Evolutionary conservation across 805 yeast species (phyloP).

Genomic region (Sugiyamaella lignohabitans): DNA sequence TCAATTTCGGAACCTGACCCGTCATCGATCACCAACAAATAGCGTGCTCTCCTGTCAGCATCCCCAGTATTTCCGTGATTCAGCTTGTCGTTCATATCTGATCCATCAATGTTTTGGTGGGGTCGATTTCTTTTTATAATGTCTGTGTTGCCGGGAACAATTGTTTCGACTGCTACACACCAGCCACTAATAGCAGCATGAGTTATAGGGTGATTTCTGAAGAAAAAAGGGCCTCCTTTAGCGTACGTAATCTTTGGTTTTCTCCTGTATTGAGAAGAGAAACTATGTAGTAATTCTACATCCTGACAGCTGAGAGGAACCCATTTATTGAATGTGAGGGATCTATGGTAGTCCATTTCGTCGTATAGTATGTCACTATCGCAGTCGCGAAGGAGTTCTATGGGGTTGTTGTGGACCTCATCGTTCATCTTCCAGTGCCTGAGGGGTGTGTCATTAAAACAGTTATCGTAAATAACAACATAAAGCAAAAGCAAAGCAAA

Average conservation of each 20-base stretch:
- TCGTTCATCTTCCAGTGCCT: no score
- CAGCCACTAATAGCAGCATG: constrained; percentile 15
- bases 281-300: constrained; percentile 7
- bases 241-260: not conserved
- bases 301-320: constrained; percentile 19
- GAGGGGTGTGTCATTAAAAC: no score
- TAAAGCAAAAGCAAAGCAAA: no score
- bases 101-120: not conserved
- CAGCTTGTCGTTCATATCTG: not conserved
- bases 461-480: no score
- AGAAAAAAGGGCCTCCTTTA: constrained; percentile 17
- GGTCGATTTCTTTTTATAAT: no score
- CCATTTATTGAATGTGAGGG: constrained; percentile 20
- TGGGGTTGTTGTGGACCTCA: no score
- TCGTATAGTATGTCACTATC: no score
- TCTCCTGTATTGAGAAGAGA: constrained; percentile 3
- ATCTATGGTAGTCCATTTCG: constrained; percentile 6
- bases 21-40: constrained; percentile 6
- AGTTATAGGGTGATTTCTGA: constrained; percentile 20
- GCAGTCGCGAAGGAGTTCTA: no score
- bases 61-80: not conserved
- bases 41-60: not conserved
- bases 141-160: not conserved
- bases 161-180: constrained; percentile 10
- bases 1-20: constrained; percentile 7